A percentile compares a stretch with the other conserved stretches of the same genome.
Conservation (phyloP, 2,329 filamentous ascomycete species). For the Aspergillus texensis region DNA sequence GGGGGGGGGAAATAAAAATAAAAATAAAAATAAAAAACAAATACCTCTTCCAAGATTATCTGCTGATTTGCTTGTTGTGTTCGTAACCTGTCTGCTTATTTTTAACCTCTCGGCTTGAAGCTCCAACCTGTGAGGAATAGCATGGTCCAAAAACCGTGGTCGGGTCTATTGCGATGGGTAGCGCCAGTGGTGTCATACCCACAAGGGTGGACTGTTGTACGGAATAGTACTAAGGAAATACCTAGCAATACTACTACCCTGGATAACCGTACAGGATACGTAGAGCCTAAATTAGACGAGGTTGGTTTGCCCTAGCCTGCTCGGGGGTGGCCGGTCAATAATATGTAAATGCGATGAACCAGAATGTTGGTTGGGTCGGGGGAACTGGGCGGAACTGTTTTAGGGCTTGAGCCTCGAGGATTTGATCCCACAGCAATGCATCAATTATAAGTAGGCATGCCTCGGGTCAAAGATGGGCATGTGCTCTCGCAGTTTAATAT, state of each 20-base stretch:
- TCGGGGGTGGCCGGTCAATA: not conserved
- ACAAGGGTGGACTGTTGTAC: not conserved
- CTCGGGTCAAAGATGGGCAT: not conserved
- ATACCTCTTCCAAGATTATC: no score
- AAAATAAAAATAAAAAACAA: no score
- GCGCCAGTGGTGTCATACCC: not conserved
- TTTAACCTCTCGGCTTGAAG: not conserved
- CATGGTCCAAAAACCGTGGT: not conserved
- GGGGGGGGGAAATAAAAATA: no score
- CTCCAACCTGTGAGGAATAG: not conserved
- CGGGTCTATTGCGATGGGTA: not conserved
- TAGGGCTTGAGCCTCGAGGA: not conserved
- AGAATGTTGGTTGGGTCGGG: not conserved
- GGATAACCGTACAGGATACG: not conserved
- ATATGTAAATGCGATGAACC: not conserved
- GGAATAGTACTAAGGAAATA: not conserved
- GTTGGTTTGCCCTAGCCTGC: not conserved
- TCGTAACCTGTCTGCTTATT: not conserved
- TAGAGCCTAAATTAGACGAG: not conserved
- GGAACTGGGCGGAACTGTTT: not conserved
- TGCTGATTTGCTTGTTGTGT: not conserved
- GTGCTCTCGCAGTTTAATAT: not conserved
- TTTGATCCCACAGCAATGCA: not conserved
- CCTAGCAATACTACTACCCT: not conserved
- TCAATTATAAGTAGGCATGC: not conserved